Conservation (phyloP, 306 rosid genomes). For the Castanea crenata region DNA sequence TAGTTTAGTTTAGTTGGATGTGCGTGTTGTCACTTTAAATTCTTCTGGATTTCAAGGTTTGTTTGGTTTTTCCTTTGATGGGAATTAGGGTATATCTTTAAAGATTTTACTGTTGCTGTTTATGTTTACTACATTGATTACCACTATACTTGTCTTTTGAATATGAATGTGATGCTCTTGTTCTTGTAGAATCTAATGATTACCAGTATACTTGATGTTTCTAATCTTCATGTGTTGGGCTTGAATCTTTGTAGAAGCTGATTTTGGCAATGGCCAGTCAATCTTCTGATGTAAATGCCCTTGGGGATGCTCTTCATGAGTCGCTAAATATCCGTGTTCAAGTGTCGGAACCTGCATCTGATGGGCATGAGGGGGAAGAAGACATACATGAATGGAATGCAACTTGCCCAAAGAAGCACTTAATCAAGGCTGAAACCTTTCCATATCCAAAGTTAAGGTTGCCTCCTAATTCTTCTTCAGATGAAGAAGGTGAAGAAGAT, state of each 20-base stretch:
- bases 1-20: too few species aligned
- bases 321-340: conserved; percentile 38
- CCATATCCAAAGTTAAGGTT: conserved; percentile 31
- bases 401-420: conserved; percentile 21
- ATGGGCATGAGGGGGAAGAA: conserved; percentile 22
- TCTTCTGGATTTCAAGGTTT: not conserved
- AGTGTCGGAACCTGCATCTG: conserved; percentile 23
- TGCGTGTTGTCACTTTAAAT: not conserved
- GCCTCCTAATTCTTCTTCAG: conserved; percentile 32
- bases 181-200: conserved; percentile 29
- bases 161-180: not conserved
- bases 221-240: not conserved
- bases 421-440: conserved; percentile 40
- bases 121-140: not conserved
- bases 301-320: conserved; percentile 39
- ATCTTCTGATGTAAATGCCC: conserved; percentile 35
- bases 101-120: not conserved
- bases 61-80: not conserved
- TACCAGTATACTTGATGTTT: not conserved
- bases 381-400: not conserved
- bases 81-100: not conserved
- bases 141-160: not conserved
- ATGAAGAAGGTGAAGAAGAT: conserved; percentile 29
- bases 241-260: conserved; percentile 31
- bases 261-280: conserved; percentile 53